Conservation (phyloP, 2,329 filamentous ascomycete species). For the Hypoxylon sp. region DNA sequence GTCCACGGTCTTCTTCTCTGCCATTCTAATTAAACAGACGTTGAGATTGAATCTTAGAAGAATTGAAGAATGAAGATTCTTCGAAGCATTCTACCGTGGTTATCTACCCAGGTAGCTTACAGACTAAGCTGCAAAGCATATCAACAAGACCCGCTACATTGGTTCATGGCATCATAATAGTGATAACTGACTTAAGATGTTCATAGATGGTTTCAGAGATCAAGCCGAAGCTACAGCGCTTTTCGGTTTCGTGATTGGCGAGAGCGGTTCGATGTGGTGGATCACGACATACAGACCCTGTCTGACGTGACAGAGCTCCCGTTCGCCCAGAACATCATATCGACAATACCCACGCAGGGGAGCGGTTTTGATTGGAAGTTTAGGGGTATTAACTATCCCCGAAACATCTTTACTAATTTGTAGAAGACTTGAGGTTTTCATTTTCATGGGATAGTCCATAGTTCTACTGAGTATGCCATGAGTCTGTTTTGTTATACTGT, state of each 20-base stretch:
- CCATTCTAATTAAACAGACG: slow-evolving; percentile 8
- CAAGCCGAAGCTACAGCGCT: slow-evolving; percentile 22
- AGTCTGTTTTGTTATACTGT: background rate
- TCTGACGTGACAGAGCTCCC: slow-evolving; percentile 37
- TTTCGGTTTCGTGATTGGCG: slow-evolving; percentile 39
- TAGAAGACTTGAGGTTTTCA: background rate
- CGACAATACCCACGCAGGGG: background rate
- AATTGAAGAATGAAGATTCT: background rate
- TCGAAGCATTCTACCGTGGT: background rate
- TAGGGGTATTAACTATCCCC: background rate
- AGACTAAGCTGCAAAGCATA: slow-evolving; percentile 15
- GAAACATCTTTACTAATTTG: background rate
- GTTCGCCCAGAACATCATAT: slow-evolving; percentile 8
- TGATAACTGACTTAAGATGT: slow-evolving; percentile 34
- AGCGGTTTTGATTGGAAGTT: background rate
- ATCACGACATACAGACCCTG: slow-evolving; percentile 45
- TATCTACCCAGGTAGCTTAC: background rate
- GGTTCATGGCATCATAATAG: slow-evolving; percentile 42
- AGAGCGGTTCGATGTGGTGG: slow-evolving; percentile 22
- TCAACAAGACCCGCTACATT: slow-evolving; percentile 7
- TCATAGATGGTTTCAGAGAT: slow-evolving; percentile 24
- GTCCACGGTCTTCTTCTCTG: slow-evolving; percentile 36
- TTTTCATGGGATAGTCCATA: background rate
- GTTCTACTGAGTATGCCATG: background rate
- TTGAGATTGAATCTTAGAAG: background rate